Evolutionary conservation across 2,329 filamentous ascomycete species (phyloP), one percentile per base, ranked within the genome.

Genomic region (Alternaria hordeiaustralica): DNA sequence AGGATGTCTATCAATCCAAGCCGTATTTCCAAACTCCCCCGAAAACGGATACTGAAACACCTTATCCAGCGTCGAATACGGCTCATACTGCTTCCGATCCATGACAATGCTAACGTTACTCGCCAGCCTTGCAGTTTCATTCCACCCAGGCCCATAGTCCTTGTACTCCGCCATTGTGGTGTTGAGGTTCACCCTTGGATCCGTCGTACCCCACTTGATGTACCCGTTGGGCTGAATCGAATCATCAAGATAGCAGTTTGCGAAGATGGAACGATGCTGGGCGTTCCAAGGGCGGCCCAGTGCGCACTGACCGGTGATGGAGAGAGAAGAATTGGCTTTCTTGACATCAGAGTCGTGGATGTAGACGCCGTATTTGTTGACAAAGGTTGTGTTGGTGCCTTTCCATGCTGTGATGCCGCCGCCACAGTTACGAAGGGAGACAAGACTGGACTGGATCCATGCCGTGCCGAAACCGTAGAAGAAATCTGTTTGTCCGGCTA

Each of bases 391-490:
- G 76, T 90, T 90, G 0, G 86, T 84, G 26, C 87, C 88, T 71
- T 91, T 91, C 89, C 89, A 91, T 0, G 89, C 89, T 0, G 88
- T 90, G 58, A 92, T 87, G 11, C 89, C 89, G 15, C 89, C 89
- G 5, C 88, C 87, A 67, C 89, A 92, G 69, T 79, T 82, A 10
- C 89, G 85, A 12, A 91, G 82, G 0, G 82, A 80, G 2, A 92
- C 77, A 0, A 81, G 79, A 2, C 85, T 87, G 4, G 82, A 80
- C 59, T 87, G 83, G 44, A 90, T 82, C 83, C 86, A 91, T 4
- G 86, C 83, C 0, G 89, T 91, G 25, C 89, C 89, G 71, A 90
- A 90, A 9, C 88, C 89, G 71, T 90, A 91, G 20, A 91, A 80
- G 78, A 91, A 91, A 69, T 92, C 90, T 0, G 88, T 90, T 72